Conservation (phyloP, 2,329 filamentous ascomycete species). For the Talaromyces pinophilus region DNA sequence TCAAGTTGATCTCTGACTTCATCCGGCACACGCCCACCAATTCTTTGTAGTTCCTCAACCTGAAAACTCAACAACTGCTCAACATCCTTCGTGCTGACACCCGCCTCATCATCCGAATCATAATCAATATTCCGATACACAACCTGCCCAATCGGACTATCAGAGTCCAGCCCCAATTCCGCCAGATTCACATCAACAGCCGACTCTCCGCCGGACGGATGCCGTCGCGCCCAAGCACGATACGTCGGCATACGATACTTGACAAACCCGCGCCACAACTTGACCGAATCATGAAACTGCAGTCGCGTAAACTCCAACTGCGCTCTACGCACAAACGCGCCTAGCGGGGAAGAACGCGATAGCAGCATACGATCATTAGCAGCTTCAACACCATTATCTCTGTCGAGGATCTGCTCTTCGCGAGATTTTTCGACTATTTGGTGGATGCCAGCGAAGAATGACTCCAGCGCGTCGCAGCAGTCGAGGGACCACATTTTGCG, state of each 20-base stretch:
- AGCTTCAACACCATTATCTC: constrained; percentile 55
- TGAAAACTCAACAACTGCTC: constrained; percentile 84
- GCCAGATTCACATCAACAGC: constrained; percentile 66
- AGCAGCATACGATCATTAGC: constrained; percentile 59
- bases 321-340: constrained; percentile 74
- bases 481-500: constrained; percentile 80
- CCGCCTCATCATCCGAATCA: constrained; percentile 43
- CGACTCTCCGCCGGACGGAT: constrained; percentile 47
- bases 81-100: constrained; percentile 74
- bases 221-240: constrained; percentile 58
- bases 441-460: constrained; percentile 67
- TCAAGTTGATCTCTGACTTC: constrained; percentile 72
- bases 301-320: constrained; percentile 78
- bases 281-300: constrained; percentile 74
- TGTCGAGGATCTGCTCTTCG: constrained; percentile 60
- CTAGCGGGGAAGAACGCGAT: constrained; percentile 74
- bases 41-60: constrained; percentile 81
- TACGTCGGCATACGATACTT: constrained; percentile 77
- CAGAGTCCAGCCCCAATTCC: constrained; percentile 57
- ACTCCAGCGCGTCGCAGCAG: constrained; percentile 76
- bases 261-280: constrained; percentile 81
- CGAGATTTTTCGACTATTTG: constrained; percentile 63
- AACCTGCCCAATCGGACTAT: constrained; percentile 51
- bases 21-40: constrained; percentile 74
- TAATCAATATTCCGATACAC: constrained; percentile 53